Percentiles rank a stretch among this genome's conserved stretches.
These are phyloP conservation scores for Bruguiera sexangula DNA, from an alignment of 345 rosid genomes.

Conservation along the genomic window DNA sequence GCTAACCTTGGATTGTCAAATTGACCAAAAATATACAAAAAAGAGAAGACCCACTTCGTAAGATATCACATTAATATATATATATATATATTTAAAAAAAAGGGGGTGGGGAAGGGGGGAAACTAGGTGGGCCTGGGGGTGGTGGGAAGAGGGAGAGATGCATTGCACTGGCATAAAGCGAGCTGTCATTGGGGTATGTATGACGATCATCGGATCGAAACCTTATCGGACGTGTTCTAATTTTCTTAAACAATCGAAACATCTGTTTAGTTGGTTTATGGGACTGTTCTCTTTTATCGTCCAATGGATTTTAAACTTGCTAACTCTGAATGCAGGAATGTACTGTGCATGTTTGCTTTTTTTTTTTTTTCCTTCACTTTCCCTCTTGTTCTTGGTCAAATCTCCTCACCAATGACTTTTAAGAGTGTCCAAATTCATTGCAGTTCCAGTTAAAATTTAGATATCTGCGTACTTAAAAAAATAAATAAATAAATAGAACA, in stretches of 20 bases:
- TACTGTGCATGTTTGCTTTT: conserved; percentile 1
- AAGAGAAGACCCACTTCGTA: not conserved
- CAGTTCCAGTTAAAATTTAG: too few species aligned
- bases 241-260: not conserved
- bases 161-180: not conserved
- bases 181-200: not conserved
- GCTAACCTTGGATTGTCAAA: not conserved
- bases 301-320: not conserved
- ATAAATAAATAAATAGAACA: too few species aligned
- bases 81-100: too few species aligned
- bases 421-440: too few species aligned
- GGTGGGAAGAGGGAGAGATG: not conserved
- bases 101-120: too few species aligned
- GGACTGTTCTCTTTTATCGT: not conserved
- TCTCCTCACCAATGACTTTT: too few species aligned
- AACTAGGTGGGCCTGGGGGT: too few species aligned
- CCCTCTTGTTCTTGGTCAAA: too few species aligned
- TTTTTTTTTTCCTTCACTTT: too few species aligned
- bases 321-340: not conserved
- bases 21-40: not conserved
- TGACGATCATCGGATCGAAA: not conserved
- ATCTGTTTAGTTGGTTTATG: too few species aligned
- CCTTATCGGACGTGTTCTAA: not conserved
- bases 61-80: too few species aligned
- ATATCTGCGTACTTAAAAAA: too few species aligned